phyloP scores from a whole-genome alignment of 768 basidiomycete genomes.

The Boletellus sp. region DNA sequence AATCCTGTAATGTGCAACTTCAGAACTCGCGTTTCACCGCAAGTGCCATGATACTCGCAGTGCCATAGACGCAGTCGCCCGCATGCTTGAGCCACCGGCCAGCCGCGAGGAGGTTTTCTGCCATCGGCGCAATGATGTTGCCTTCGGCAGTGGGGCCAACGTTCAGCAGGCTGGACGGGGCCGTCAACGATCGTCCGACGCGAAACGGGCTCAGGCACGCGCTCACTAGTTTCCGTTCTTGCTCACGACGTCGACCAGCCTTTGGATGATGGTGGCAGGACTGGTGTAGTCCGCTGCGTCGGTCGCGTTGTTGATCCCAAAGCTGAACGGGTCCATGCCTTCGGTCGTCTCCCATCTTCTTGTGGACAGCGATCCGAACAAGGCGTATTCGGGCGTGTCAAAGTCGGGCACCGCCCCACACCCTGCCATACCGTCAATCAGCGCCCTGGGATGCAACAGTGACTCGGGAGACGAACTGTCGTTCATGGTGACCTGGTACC shows the following conservation, averaged over 20 bases:
- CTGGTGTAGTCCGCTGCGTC: constrained; percentile 45
- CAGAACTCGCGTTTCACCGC: background rate
- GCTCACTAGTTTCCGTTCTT: constrained; percentile 62
- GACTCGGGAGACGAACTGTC: constrained; percentile 29
- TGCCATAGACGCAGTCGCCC: constrained; percentile 51
- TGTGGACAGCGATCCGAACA: constrained; percentile 44
- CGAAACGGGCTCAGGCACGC: background rate
- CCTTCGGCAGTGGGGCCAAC: constrained; percentile 56
- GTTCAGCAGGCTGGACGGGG: constrained; percentile 40
- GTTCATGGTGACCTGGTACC: constrained; percentile 47
- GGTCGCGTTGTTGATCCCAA: constrained; percentile 45
- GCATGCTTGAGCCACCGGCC: constrained; percentile 50
- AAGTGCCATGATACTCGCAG: constrained; percentile 32
- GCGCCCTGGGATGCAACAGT: background rate
- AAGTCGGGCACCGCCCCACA: constrained; percentile 51
- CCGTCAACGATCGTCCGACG: background rate
- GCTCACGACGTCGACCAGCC: constrained; percentile 53
- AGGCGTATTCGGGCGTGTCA: constrained; percentile 53
- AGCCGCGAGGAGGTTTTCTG: constrained; percentile 44
- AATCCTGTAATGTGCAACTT: constrained; percentile 32
- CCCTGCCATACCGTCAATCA: constrained; percentile 28
- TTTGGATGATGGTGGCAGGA: constrained; percentile 46
- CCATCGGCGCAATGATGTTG: constrained; percentile 47
- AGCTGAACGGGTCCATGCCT: constrained; percentile 54
- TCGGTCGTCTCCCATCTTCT: constrained; percentile 56